A percentile compares a stretch with the other conserved stretches of the same genome.
Conservation (phyloP, 768 basidiomycete species). For the Macrocybe gigantea region DNA sequence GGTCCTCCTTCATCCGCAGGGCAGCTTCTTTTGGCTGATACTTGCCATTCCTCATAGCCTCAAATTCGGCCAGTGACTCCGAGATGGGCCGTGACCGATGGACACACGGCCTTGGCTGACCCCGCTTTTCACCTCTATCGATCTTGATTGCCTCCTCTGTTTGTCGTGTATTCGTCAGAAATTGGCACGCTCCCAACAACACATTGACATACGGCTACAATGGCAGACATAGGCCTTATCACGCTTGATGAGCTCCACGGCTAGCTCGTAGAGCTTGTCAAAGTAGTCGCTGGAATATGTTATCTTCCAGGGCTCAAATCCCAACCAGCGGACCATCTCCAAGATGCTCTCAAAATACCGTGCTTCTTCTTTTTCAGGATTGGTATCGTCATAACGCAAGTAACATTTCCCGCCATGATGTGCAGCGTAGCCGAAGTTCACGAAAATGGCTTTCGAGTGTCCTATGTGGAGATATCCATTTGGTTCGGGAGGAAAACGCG, state of each 20-base stretch:
- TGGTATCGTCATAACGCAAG: constrained; percentile 96
- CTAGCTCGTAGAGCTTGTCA: constrained; percentile 77
- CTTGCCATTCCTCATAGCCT: constrained; percentile 85
- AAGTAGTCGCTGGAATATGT: constrained; percentile 99
- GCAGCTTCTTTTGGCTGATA: constrained; percentile 91
- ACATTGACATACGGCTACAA: constrained; percentile 72
- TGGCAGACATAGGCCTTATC: constrained; percentile 96
- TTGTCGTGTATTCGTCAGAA: constrained; percentile 1
- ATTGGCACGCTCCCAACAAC: background rate
- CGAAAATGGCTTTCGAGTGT: constrained; percentile 97
- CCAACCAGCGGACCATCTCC: constrained; percentile 94
- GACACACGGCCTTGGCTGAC: constrained; percentile 76
- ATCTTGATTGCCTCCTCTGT: constrained; percentile 89
- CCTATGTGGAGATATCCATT: constrained; percentile 96
- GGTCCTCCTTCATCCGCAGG: constrained; percentile 95
- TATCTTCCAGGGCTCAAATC: constrained; percentile 97
- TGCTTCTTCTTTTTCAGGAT: constrained; percentile 96
- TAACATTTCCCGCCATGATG: constrained; percentile 91
- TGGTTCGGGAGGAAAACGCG: constrained; percentile 97
- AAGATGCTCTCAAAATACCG: constrained; percentile 95
- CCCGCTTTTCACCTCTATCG: constrained; percentile 81
- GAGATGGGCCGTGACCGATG: constrained; percentile 82
- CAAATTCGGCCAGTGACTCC: constrained; percentile 85
- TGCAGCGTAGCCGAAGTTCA: constrained; percentile 98
- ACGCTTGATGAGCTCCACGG: constrained; percentile 80